Evolutionary conservation across 176 grass and related monocot genomes (phyloP).

Genomic region (Pontederia crassipes): DNA sequence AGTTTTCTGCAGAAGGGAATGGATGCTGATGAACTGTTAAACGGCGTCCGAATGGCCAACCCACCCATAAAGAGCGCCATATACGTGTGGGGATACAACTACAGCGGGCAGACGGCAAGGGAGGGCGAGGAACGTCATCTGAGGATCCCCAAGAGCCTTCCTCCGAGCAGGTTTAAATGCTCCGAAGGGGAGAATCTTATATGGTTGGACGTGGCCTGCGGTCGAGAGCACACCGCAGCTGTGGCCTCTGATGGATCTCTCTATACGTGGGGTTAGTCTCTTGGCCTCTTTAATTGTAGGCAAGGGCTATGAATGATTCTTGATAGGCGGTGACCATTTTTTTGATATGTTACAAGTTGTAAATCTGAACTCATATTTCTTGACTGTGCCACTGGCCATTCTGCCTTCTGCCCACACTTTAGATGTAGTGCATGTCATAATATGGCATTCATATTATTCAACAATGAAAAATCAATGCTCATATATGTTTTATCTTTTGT

Average conservation of each 20-base stretch:
- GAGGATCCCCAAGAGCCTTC: conserved; percentile 80
- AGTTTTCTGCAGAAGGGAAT: background rate
- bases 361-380: too few species aligned
- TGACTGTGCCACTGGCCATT: too few species aligned
- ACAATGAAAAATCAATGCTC: too few species aligned
- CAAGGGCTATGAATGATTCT: too few species aligned
- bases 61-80: conserved; percentile 64
- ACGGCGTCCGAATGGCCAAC: conserved; percentile 26
- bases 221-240: conserved; percentile 77
- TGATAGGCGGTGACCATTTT: too few species aligned
- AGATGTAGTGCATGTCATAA: too few species aligned
- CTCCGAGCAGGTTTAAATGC: conserved; percentile 57
- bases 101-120: conserved; percentile 79
- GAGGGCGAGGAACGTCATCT: conserved; percentile 54
- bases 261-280: conserved; percentile 70
- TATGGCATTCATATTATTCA: too few species aligned
- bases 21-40: conserved; percentile 53
- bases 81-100: conserved; percentile 93
- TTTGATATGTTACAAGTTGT: too few species aligned
- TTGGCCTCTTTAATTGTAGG: background rate
- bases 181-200: conserved; percentile 30
- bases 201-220: conserved; percentile 84
- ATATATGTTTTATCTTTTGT: too few species aligned
- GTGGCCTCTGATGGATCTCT: conserved; percentile 77
- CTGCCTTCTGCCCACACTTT: too few species aligned